Conservation (phyloP, 192 early-diverging fungal genomes). For the Umbelopsis vinacea region DNA sequence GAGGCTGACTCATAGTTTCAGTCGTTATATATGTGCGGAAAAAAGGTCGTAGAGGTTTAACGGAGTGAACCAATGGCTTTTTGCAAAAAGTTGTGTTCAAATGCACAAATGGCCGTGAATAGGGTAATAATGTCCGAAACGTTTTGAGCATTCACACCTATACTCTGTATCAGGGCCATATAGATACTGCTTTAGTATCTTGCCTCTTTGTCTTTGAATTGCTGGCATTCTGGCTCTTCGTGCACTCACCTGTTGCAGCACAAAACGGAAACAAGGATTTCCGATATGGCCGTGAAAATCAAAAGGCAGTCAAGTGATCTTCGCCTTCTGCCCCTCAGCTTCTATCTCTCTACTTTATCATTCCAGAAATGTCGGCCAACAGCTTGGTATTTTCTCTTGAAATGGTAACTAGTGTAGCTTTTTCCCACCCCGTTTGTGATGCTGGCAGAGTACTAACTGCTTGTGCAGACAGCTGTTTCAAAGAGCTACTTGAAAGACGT, state of each 20-base stretch:
- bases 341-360: background rate
- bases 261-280: background rate
- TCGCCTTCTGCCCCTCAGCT: background rate
- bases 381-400: slow-evolving; percentile 40
- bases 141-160: slow-evolving; percentile 11
- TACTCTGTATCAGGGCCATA: background rate
- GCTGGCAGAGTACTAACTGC: background rate
- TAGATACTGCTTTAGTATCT: background rate
- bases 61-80: background rate
- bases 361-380: slow-evolving; percentile 18
- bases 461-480: slow-evolving; percentile 37
- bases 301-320: slow-evolving; percentile 11
- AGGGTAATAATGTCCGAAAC: background rate
- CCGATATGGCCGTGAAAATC: background rate
- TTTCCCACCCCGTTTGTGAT: background rate
- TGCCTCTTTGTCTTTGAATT: background rate
- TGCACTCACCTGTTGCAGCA: background rate
- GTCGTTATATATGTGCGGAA: slow-evolving; percentile 6
- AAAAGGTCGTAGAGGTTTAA: background rate
- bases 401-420: slow-evolving; percentile 32
- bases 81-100: background rate
- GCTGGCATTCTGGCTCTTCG: background rate
- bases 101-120: slow-evolving; percentile 7
- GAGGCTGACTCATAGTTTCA: slow-evolving; percentile 13
- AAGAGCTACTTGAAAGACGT: slow-evolving; percentile 39